Percentiles rank a stretch among this genome's conserved stretches.
Conservation (phyloP, 352 stramenopile species). For the Aphanomyces euteiches region DNA sequence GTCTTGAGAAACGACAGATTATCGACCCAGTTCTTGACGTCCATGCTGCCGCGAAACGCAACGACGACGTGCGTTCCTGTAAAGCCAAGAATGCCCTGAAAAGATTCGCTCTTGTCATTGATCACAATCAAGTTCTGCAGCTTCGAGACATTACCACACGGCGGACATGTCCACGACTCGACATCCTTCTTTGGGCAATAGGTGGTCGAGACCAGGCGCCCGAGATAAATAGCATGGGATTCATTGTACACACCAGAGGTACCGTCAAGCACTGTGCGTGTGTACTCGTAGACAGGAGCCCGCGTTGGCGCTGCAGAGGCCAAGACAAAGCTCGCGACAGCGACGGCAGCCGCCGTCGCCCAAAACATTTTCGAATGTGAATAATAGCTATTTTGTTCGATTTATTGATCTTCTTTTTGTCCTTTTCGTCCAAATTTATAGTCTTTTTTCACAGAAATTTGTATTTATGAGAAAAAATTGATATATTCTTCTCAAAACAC, state of each 20-base stretch:
- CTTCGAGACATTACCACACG: constrained; percentile 54
- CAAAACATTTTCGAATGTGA: no score
- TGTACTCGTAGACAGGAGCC: not conserved
- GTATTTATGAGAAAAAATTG: no score
- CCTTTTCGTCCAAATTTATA: no score
- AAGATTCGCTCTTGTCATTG: constrained; percentile 65
- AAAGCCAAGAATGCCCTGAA: constrained; percentile 77
- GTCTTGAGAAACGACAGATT: constrained; percentile 82
- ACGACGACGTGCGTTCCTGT: constrained; percentile 53
- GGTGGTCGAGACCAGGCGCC: constrained; percentile 68
- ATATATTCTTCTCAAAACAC: no score
- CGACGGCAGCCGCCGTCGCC: no score
- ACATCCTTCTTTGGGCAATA: constrained; percentile 70
- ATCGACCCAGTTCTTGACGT: constrained; percentile 80
- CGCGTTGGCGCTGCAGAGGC: no score
- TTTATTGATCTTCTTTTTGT: no score
- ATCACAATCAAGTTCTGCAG: constrained; percentile 53
- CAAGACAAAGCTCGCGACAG: no score
- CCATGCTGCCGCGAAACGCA: constrained; percentile 80
- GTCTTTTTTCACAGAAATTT: no score
- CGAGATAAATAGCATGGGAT: constrained; percentile 61
- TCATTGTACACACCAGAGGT: constrained; percentile 49
- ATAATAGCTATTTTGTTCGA: no score
- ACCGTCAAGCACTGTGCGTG: not conserved
- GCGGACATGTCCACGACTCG: constrained; percentile 67